Conservation (phyloP, 805 yeast genomes). For the Lipomyces starkeyi region DNA sequence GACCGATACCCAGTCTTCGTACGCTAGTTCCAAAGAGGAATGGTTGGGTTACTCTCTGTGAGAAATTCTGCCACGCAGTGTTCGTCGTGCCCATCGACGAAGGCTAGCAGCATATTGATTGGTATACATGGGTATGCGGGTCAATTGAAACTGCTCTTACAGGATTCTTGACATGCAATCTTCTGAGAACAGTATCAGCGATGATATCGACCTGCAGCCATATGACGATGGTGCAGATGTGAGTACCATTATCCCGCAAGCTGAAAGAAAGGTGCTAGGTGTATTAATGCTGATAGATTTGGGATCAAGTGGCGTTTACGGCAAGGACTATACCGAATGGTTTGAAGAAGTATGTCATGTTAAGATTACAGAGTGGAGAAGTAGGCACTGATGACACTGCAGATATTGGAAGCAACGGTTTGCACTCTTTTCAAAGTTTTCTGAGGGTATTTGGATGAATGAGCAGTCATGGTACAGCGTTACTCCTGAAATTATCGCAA, state of each 20-base stretch:
- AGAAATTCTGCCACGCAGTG: no score
- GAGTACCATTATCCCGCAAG: neutral
- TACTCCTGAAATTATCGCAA: conserved; percentile 75
- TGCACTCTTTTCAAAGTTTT: conserved; percentile 62
- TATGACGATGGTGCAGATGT: conserved; percentile 2
- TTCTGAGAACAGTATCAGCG: neutral
- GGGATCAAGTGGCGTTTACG: neutral
- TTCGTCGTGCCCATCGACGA: neutral
- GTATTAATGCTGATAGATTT: neutral
- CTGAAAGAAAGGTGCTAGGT: neutral
- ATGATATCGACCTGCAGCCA: neutral
- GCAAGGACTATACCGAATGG: neutral
- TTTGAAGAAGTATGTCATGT: neutral
- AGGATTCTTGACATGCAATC: neutral
- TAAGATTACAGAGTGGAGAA: neutral
- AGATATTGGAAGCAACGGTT: conserved; percentile 62
- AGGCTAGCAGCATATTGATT: neutral
- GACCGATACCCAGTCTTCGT: no score
- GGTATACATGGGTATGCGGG: neutral
- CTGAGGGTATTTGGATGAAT: conserved; percentile 69
- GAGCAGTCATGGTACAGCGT: conserved; percentile 83
- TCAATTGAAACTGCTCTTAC: neutral
- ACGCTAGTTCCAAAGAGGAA: no score
- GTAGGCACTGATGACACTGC: neutral
- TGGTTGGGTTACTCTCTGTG: no score